Evolutionary conservation across 163 green algal genomes (phyloP).

Genomic region (Volvox carteri): DNA sequence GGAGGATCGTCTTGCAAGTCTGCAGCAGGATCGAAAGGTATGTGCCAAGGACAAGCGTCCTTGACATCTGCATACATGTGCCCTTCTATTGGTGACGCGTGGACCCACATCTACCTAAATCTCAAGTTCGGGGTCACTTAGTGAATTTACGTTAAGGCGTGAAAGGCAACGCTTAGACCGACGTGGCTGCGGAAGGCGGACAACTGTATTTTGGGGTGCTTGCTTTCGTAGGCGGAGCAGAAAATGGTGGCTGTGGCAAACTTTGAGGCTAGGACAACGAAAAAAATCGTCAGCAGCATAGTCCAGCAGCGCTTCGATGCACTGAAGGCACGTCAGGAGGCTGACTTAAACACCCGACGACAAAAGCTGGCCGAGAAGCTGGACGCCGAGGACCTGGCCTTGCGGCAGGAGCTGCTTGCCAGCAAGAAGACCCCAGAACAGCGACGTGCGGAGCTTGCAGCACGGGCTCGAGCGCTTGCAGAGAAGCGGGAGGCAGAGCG

Average conservation of each 20-base stretch:
- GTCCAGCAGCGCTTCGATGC: slow-evolving; percentile 66
- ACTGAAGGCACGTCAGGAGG: slow-evolving; percentile 60
- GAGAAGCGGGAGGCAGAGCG: slow-evolving; percentile 68
- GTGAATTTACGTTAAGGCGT: too few species aligned
- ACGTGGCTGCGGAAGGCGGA: not conserved
- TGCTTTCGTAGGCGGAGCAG: slow-evolving; percentile 57
- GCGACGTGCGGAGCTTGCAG: slow-evolving; percentile 70
- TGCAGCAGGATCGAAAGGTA: slow-evolving; percentile 65
- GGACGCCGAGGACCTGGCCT: slow-evolving; percentile 66
- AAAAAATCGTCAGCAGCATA: slow-evolving; percentile 61
- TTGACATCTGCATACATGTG: not conserved
- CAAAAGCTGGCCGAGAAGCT: slow-evolving; percentile 72
- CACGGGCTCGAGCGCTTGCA: slow-evolving; percentile 66
- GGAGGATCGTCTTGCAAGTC: slow-evolving; percentile 68
- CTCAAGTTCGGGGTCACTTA: too few species aligned
- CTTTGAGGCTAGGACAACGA: slow-evolving; percentile 69
- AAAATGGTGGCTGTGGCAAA: slow-evolving; percentile 60
- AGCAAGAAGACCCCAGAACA: slow-evolving; percentile 77
- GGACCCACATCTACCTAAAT: not conserved
- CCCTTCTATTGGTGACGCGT: not conserved
- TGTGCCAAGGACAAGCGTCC: not conserved
- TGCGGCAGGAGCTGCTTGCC: slow-evolving; percentile 70
- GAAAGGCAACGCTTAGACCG: not conserved
- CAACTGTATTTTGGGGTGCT: not conserved
- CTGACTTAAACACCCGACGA: slow-evolving; percentile 63